Evolutionary conservation across 192 early-diverging fungal genomes (phyloP).

Genomic region (Dimargaris xerosporica): DNA sequence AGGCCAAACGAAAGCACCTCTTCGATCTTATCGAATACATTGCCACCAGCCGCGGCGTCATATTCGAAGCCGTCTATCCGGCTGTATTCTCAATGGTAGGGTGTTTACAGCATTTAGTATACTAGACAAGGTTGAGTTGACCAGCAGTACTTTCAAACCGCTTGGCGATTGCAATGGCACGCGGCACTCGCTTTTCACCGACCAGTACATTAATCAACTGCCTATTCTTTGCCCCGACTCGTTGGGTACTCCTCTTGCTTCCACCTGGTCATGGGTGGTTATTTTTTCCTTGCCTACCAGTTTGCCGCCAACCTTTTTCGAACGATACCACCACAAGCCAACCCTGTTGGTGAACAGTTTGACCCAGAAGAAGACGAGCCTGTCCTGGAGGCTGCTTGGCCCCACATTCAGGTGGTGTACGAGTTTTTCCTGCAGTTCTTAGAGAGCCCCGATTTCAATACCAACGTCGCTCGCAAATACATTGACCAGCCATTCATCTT

Average conservation of each 20-base stretch:
- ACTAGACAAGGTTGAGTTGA: neutral
- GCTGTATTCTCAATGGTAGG: conserved; percentile 88
- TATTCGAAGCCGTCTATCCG: conserved; percentile 80
- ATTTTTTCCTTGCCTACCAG: conserved; percentile 24
- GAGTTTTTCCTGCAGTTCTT: conserved; percentile 97
- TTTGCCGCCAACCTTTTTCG: conserved; percentile 91
- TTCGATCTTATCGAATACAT: conserved; percentile 91
- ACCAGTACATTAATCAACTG: neutral
- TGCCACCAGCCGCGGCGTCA: conserved; percentile 68
- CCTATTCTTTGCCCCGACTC: neutral
- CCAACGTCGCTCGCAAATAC: conserved; percentile 87
- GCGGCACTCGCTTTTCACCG: neutral
- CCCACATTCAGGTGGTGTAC: conserved; percentile 95
- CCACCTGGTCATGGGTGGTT: too few species aligned
- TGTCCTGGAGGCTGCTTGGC: conserved; percentile 91
- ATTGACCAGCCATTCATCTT: conserved; percentile 93
- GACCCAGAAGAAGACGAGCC: conserved; percentile 99
- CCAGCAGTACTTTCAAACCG: neutral
- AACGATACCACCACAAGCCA: conserved; percentile 90
- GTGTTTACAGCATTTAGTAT: neutral
- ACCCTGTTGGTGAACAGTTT: conserved; percentile 87
- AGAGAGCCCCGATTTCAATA: conserved; percentile 96
- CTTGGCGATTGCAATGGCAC: neutral
- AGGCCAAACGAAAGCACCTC: conserved; percentile 85
- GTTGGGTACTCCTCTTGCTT: neutral